A percentile compares a stretch with the other conserved stretches of the same genome.
Evolutionary conservation across 768 basidiomycete genomes (phyloP).

Genomic region (Tricholoma matsutake): DNA sequence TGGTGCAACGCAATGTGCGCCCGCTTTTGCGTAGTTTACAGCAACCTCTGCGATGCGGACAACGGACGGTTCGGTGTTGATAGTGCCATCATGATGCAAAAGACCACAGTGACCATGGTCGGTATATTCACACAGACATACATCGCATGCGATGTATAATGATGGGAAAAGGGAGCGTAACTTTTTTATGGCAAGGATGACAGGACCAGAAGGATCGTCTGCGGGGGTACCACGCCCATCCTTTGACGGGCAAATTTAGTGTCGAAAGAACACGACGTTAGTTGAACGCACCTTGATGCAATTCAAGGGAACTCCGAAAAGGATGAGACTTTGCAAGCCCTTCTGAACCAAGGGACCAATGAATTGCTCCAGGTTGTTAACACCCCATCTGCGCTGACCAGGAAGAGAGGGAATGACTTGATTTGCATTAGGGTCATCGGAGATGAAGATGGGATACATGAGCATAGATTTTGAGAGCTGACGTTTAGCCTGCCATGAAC

Average conservation of each 20-base stretch:
- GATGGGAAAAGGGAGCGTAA: constrained; percentile 75
- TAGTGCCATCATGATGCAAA: constrained; percentile 69
- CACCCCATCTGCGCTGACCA: constrained; percentile 89
- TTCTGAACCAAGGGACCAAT: constrained; percentile 85
- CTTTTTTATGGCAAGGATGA: constrained; percentile 86
- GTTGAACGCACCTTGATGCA: constrained; percentile 60
- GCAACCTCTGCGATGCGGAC: constrained; percentile 91
- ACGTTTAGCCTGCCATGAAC: constrained; percentile 82
- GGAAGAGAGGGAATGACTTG: constrained; percentile 77
- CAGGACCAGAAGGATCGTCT: constrained; percentile 87
- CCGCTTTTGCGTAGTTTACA: constrained; percentile 86
- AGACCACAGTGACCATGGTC: constrained; percentile 96
- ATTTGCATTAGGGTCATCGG: constrained; percentile 87
- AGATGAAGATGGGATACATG: constrained; percentile 99
- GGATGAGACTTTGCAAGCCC: constrained; percentile 86
- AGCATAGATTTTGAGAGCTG: constrained; percentile 88
- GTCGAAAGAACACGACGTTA: not conserved
- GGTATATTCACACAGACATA: constrained; percentile 99
- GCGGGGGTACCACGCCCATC: constrained; percentile 83
- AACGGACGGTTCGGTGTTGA: constrained; percentile 76
- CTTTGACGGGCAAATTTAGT: constrained; percentile 35
- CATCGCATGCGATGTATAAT: constrained; percentile 90
- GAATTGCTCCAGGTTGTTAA: constrained; percentile 89
- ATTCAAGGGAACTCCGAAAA: constrained; percentile 89
- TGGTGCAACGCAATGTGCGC: constrained; percentile 97